Evolutionary conservation across 495 filamentous ascomycete species (phyloP).

Genomic region (Aspergillus indologenus): DNA sequence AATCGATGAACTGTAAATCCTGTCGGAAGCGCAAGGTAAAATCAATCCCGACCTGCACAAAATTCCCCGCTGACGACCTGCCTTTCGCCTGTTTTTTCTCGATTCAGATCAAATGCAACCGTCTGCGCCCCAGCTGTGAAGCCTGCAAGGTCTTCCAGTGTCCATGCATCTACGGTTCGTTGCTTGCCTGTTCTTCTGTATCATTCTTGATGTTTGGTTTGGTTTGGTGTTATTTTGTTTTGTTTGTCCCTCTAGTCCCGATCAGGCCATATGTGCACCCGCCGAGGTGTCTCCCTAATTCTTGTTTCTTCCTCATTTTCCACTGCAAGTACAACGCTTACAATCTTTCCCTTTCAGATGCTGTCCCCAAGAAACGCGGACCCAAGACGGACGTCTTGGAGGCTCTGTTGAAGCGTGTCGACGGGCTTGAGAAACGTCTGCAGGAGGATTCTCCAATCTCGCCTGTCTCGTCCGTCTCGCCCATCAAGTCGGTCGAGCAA

Average conservation of each 20-base stretch:
- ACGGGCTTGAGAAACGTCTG: slow-evolving; percentile 75
- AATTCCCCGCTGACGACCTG: slow-evolving; percentile 4
- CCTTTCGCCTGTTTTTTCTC: background rate
- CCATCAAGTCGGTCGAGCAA: slow-evolving; percentile 21
- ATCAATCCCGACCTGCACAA: background rate
- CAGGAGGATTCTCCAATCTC: slow-evolving; percentile 60
- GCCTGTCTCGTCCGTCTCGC: slow-evolving; percentile 38
- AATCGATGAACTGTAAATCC: slow-evolving; percentile 93
- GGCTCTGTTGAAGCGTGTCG: slow-evolving; percentile 76
- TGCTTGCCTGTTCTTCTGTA: slow-evolving; percentile 20
- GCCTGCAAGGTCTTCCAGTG: slow-evolving; percentile 86
- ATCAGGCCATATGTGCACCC: background rate
- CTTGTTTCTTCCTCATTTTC: background rate
- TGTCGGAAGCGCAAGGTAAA: slow-evolving; percentile 82
- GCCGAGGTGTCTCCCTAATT: background rate
- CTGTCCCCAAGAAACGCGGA: slow-evolving; percentile 81
- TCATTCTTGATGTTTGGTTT: background rate
- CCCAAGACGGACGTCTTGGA: slow-evolving; percentile 88
- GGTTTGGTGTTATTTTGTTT: background rate
- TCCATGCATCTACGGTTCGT: slow-evolving; percentile 78
- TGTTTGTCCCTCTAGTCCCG: too few species aligned
- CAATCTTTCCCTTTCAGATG: slow-evolving; percentile 52
- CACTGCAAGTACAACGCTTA: background rate
- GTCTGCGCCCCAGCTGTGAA: slow-evolving; percentile 76
- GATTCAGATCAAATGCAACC: slow-evolving; percentile 82